Conservation (phyloP, 371 early-diverging fungal species). For the Dipsacomyces acuminosporus region DNA sequence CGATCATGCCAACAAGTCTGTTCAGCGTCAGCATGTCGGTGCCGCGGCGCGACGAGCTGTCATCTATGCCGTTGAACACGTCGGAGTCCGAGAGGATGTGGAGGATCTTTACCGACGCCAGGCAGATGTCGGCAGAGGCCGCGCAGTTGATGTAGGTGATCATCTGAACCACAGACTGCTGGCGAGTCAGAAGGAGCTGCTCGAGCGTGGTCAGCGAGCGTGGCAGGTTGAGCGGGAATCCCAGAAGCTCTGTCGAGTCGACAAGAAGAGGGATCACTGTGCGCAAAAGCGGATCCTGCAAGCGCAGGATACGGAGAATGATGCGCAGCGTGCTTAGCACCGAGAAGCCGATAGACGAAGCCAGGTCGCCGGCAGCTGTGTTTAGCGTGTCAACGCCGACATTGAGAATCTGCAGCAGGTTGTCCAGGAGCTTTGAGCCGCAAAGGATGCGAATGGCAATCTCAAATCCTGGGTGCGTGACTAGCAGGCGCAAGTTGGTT, state of each 20-base stretch:
- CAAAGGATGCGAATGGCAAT: slow-evolving; percentile 71
- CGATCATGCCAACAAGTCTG: slow-evolving; percentile 65
- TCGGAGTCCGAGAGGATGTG: slow-evolving; percentile 62
- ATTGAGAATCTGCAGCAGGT: slow-evolving; percentile 62
- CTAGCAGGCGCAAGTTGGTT: slow-evolving; percentile 17
- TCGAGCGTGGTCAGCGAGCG: slow-evolving; percentile 66
- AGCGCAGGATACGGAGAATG: slow-evolving; percentile 56
- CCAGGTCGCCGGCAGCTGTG: slow-evolving; percentile 16
- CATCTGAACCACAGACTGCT: slow-evolving; percentile 63
- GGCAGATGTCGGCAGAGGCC: slow-evolving; percentile 65
- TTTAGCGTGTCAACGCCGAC: slow-evolving; percentile 58
- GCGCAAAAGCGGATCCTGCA: slow-evolving; percentile 67
- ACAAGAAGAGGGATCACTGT: slow-evolving; percentile 58
- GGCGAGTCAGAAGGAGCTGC: slow-evolving; percentile 66
- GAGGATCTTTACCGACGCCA: slow-evolving; percentile 69
- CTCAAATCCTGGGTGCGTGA: slow-evolving; percentile 82
- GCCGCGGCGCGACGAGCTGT: slow-evolving; percentile 24
- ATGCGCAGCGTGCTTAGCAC: slow-evolving; percentile 60
- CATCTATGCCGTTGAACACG: slow-evolving; percentile 46
- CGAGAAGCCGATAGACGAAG: slow-evolving; percentile 26
- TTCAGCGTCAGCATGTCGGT: slow-evolving; percentile 55
- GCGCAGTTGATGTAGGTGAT: slow-evolving; percentile 62
- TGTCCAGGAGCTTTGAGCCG: slow-evolving; percentile 63
- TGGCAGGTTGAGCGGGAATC: slow-evolving; percentile 44
- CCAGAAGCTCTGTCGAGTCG: slow-evolving; percentile 29